Evolutionary conservation across 495 filamentous ascomycete genomes (phyloP), one percentile per base, ranked within the genome.

Genomic region (Lepidopterella palustris): DNA sequence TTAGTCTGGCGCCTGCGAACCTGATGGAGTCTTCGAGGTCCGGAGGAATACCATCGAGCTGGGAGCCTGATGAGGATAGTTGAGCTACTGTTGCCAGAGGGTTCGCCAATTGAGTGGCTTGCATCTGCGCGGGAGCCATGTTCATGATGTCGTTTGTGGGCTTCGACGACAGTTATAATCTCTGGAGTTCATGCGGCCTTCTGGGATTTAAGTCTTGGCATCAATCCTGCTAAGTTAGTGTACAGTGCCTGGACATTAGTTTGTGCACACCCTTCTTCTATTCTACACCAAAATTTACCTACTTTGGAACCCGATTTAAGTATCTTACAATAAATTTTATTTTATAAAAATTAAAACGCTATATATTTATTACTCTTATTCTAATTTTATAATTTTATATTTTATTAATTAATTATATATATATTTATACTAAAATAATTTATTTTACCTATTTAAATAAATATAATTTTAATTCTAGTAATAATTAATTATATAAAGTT

Each of bases 31-130:
- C 80, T 74, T 96, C 90, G 11, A 97, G 81, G 58, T 92, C 88
- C 15, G 80, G 71, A 0, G 92, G 84, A 5, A 97, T 77, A 28
- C 84, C 84, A 71, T 89, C 86, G 24, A 84, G 75, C 21, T 80
- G 80, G 5, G 83, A 88, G 5, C 78, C 79, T 4, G 87, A 86
- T 64, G 78, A 84, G 56, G 82, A 80, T 10, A 98, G 80, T 69
- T 97, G 93, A 20, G 85, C 80, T 5, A 84, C 75, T 15, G 90
- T 92, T n/a, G 88, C 89, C 25, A 97, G 82, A 6, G 91, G 84
- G 70, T 97, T 97, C 5, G 85, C 84, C 58, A 97, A 80, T 62
- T 80, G 77, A 31, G 51, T 25, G 20, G 18, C 9, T 50, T 50
- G 47, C 21, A 15, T 50, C 18, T 18, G 18, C n/a, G 47, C 11